Percentiles rank a stretch among this genome's conserved stretches.
Evolutionary conservation across 495 filamentous ascomycete species (phyloP).

Genomic region (Glarea lozoyensis): DNA sequence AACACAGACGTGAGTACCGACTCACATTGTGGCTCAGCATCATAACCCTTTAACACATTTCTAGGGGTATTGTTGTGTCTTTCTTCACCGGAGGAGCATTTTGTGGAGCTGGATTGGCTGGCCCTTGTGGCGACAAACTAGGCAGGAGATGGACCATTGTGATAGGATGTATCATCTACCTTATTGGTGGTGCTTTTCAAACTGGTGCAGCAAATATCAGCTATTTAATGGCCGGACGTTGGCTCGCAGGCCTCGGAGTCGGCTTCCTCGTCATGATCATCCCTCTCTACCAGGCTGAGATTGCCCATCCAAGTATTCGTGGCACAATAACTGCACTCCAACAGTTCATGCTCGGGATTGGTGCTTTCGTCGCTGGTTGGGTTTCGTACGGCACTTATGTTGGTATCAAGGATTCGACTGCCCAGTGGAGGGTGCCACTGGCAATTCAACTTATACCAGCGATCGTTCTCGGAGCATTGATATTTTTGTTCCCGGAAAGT

Average conservation of each 20-base stretch:
- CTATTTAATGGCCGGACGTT: slow-evolving; percentile 31
- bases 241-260: slow-evolving; percentile 46
- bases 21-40: background rate
- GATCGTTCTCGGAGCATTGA: slow-evolving; percentile 38
- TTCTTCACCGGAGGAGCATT: slow-evolving; percentile 59
- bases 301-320: slow-evolving; percentile 45
- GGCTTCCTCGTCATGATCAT: slow-evolving; percentile 47
- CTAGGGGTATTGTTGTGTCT: slow-evolving; percentile 56
- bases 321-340: slow-evolving; percentile 44
- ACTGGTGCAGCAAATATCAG: slow-evolving; percentile 29
- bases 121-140: slow-evolving; percentile 24
- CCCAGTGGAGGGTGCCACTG: slow-evolving; percentile 47
- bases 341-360: slow-evolving; percentile 54
- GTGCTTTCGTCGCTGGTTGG: slow-evolving; percentile 37
- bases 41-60: background rate
- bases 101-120: slow-evolving; percentile 44
- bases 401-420: slow-evolving; percentile 18
- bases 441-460: slow-evolving; percentile 53
- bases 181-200: slow-evolving; percentile 29
- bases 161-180: slow-evolving; percentile 28
- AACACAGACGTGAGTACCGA: slow-evolving; percentile 41
- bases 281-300: slow-evolving; percentile 36
- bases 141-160: slow-evolving; percentile 30
- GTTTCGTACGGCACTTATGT: slow-evolving; percentile 32
- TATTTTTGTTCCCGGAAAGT: slow-evolving; percentile 50